Evolutionary conservation across 257 asterid genomes (phyloP), one percentile per base, ranked within the genome.

Genomic region (Capsicum chinense): DNA sequence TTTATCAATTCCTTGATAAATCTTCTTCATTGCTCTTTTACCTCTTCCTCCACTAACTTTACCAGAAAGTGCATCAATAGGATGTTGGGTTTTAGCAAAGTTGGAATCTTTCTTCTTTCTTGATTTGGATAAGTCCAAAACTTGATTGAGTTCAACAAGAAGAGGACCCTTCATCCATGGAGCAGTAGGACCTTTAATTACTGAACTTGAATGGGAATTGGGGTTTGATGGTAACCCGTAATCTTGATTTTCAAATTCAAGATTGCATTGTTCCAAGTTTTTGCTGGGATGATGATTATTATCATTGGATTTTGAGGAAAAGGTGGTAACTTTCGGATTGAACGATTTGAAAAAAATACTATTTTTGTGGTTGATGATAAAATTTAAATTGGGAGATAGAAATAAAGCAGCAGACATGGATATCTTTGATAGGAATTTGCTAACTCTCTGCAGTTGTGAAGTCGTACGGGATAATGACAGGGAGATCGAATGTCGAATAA

Each of bases 101-200:
- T 54, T 21, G 73, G 85, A 60, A 58, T 85, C 93, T 87, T 83
- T 92, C 82, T 59, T 91, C 33, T 39, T 85, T 84, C 87, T 92
- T 73, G 76, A 84, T 69, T 78, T 92, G 62, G 80, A 82, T 67
- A 91, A 82, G 76, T 91, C 85, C 89, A 94, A 48, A 6, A 94
- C 87, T 85, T 93, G 93, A 58, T 83, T 86, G 84, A 91, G 91
- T 88, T 92, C 91, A 50, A 96, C 91, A 42, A 90, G 86, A 12
- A 94, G 97, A 60, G 95, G 93, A 42, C 88, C 91, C 86, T 85
- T 92, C 97, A 94, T 94, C 99, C 99, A 94, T 57, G 99, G 99
- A 84, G 99, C 95, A 58, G 95, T 96, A 80, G 95, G 98, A 5
- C 93, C 95, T 89, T 91, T 92, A 81, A 90, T 66, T 64, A 84